phyloP scores from a whole-genome alignment of 805 yeast species.

The Yarrowia sp. region DNA sequence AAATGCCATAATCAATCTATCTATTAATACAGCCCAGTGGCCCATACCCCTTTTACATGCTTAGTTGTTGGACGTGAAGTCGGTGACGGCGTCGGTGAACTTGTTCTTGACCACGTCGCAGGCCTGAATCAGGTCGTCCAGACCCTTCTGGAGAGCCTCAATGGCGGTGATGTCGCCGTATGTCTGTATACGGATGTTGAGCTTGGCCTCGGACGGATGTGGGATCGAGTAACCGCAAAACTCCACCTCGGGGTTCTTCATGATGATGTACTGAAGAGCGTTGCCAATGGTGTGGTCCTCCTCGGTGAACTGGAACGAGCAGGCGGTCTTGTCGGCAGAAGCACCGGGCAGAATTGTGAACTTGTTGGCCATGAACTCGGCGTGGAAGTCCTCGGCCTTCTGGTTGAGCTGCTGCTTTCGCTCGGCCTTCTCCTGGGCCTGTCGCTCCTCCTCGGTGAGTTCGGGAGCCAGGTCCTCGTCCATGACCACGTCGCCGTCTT shows the following conservation, averaged over 20 bases:
- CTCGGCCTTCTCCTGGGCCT: constrained; percentile 24
- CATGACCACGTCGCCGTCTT: constrained; percentile 25
- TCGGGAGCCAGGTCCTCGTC: constrained; percentile 15
- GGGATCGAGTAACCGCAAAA: constrained; percentile 98
- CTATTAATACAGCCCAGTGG: constrained; percentile 18
- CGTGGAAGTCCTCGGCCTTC: constrained; percentile 25
- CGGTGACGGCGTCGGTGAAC: constrained; percentile 66
- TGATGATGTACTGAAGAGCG: constrained; percentile 86
- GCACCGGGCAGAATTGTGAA: constrained; percentile 64
- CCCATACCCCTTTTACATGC: constrained; percentile 6
- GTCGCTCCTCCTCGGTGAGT: constrained; percentile 21
- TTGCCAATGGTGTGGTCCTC: constrained; percentile 98
- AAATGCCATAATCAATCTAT: background rate
- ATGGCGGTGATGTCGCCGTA: constrained; percentile 81
- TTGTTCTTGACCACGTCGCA: constrained; percentile 81
- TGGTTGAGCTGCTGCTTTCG: constrained; percentile 25
- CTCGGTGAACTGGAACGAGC: constrained; percentile 86
- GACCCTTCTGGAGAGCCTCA: constrained; percentile 89
- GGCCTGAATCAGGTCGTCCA: constrained; percentile 76
- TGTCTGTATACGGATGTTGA: constrained; percentile 91
- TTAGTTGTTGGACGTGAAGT: constrained; percentile 35
- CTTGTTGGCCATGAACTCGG: constrained; percentile 28
- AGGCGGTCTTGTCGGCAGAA: constrained; percentile 89
- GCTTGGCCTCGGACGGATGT: constrained; percentile 89
- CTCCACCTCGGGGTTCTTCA: constrained; percentile 97